Evolutionary conservation across 352 stramenopile species (phyloP).

Genomic region (Globisporangium uncinulatum): DNA sequence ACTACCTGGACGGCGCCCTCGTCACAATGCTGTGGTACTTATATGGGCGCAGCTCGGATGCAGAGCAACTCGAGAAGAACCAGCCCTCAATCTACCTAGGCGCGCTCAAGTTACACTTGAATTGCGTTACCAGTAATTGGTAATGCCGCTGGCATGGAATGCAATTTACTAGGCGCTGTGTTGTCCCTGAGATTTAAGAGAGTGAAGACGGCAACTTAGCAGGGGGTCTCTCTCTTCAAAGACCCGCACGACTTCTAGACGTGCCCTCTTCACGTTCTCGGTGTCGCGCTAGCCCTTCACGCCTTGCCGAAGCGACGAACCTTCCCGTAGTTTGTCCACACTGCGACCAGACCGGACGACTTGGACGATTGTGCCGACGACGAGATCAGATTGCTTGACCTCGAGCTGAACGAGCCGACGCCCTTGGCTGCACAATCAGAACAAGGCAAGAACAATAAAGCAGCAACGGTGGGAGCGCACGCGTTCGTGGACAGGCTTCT

Average conservation of each 20-base stretch:
- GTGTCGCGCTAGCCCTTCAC: conserved; percentile 8
- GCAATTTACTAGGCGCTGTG: no score
- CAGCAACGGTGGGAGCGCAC: conserved; percentile 4
- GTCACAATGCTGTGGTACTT: not conserved
- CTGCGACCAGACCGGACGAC: not conserved
- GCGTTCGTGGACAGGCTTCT: conserved; percentile 14
- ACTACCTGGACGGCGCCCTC: not conserved
- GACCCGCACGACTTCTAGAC: conserved; percentile 5
- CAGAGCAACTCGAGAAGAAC: conserved; percentile 16
- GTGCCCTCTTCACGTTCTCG: conserved; percentile 11
- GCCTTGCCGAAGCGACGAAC: not conserved
- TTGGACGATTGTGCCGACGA: not conserved
- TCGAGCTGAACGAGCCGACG: not conserved
- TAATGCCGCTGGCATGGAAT: not conserved
- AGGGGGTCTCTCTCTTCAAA: no score
- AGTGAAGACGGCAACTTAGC: no score
- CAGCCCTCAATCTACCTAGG: conserved; percentile 13
- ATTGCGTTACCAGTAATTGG: conserved; percentile 6
- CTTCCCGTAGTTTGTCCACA: conserved; percentile 10
- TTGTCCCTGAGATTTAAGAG: no score
- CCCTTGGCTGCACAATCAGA: not conserved
- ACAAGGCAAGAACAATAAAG: not conserved
- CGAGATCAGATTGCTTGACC: conserved; percentile 10
- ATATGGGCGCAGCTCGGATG: conserved; percentile 8
- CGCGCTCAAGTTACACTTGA: not conserved